A percentile compares a stretch with the other conserved stretches of the same genome.
These are phyloP conservation scores for Adansonia madagascariensis DNA, from an alignment of 441 rosid species.

Conservation along the genomic window DNA sequence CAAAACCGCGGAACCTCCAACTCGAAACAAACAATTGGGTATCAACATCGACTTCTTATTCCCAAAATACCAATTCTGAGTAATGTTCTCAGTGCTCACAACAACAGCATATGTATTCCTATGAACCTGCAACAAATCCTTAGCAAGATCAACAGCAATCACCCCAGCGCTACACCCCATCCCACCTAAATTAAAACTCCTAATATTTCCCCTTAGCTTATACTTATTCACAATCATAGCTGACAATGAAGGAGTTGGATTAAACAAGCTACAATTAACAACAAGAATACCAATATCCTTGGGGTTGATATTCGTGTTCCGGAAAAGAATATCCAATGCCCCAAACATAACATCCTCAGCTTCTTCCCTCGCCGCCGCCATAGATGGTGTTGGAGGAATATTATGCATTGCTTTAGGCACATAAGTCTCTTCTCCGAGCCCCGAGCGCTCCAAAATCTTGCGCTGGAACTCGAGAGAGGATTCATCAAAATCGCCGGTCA, in stretches of 20 bases:
- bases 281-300: constrained; percentile 72
- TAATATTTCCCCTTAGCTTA: constrained; percentile 66
- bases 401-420: constrained; percentile 73
- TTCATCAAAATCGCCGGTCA: constrained; percentile 67
- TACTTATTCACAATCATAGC: constrained; percentile 77
- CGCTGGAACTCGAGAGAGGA: constrained; percentile 75
- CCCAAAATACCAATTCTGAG: constrained; percentile 85
- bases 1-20: constrained; percentile 66
- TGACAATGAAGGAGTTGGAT: constrained; percentile 68
- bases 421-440: constrained; percentile 72
- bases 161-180: constrained; percentile 86
- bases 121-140: constrained; percentile 60
- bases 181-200: constrained; percentile 66
- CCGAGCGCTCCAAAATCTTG: constrained; percentile 72
- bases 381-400: constrained; percentile 62
- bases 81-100: constrained; percentile 74
- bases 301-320: constrained; percentile 51
- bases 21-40: constrained; percentile 72
- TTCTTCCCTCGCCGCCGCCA: constrained; percentile 76
- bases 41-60: constrained; percentile 77
- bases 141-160: constrained; percentile 70
- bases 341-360: constrained; percentile 79
- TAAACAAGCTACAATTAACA: constrained; percentile 77
- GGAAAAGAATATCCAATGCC: constrained; percentile 59
- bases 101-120: constrained; percentile 71